Conservation (phyloP, 306 rosid species). For the Citrullus mucosospermus region DNA sequence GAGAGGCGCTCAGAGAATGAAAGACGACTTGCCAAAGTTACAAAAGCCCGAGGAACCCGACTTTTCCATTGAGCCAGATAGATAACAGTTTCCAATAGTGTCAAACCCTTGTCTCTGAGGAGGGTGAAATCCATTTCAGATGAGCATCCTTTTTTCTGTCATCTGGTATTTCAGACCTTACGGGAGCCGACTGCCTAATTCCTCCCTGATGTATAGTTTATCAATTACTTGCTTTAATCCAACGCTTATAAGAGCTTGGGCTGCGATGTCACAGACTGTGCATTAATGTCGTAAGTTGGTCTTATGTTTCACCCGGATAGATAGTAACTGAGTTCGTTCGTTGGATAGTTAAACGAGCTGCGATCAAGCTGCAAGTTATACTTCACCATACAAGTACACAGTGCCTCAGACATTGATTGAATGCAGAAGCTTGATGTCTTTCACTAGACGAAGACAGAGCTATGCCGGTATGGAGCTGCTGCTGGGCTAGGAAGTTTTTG, state of each 20-base stretch:
- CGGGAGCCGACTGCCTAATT: not conserved
- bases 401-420: not conserved
- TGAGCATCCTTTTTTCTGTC: not conserved
- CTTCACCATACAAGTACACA: not conserved
- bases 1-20: conserved; percentile 65
- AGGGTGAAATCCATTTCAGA: not conserved
- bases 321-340: not conserved
- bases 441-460: not conserved
- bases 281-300: not conserved
- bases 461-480: not conserved
- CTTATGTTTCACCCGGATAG: not conserved
- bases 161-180: not conserved
- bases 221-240: not conserved
- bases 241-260: not conserved
- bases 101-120: not conserved
- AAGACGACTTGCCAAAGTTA: conserved; percentile 76
- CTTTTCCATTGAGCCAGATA: conserved; percentile 58
- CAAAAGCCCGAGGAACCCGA: conserved; percentile 90
- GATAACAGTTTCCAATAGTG: conserved; percentile 12
- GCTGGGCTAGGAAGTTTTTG: not conserved
- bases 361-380: not conserved
- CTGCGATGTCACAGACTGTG: not conserved
- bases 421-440: not conserved
- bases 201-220: not conserved
- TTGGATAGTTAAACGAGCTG: not conserved